These are phyloP conservation scores for Voacanga thouarsii DNA, from an alignment of 257 asterid genomes.

Conservation along the genomic window DNA sequence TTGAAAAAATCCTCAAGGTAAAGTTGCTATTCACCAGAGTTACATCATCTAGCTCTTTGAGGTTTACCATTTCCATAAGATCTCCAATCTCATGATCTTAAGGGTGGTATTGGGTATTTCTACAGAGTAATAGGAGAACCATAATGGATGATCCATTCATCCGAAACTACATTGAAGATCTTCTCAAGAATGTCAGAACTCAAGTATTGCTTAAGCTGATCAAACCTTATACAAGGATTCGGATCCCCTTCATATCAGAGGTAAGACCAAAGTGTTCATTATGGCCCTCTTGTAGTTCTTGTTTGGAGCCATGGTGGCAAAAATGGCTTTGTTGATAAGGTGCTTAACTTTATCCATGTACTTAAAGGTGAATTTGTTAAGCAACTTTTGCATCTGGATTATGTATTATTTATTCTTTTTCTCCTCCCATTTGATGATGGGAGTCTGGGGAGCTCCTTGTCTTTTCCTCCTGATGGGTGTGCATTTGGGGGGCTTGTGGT, in stretches of 20 bases:
- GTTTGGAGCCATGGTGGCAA: not conserved
- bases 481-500: no score
- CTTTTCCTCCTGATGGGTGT: not conserved
- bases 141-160: constrained; percentile 98
- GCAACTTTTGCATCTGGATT: not conserved
- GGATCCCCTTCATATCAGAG: constrained; percentile 95
- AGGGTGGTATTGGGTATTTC: constrained; percentile 13
- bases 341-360: not conserved
- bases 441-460: not conserved
- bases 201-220: constrained; percentile 97
- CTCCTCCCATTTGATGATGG: not conserved
- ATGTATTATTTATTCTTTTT: not conserved
- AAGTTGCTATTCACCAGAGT: not conserved
- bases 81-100: constrained; percentile 3
- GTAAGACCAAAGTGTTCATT: constrained; percentile 26
- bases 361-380: not conserved
- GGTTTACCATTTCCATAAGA: constrained; percentile 2
- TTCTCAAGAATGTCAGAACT: constrained; percentile 91
- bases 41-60: constrained; percentile 16
- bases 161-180: constrained; percentile 96
- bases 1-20: constrained; percentile 95
- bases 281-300: not conserved
- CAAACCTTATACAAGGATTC: constrained; percentile 93
- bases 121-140: constrained; percentile 93
- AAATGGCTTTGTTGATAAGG: not conserved